Evolutionary conservation across 176 grass and related monocot genomes (phyloP), one percentile per base, ranked within the genome.

Genomic region (Hordeum marinum): DNA sequence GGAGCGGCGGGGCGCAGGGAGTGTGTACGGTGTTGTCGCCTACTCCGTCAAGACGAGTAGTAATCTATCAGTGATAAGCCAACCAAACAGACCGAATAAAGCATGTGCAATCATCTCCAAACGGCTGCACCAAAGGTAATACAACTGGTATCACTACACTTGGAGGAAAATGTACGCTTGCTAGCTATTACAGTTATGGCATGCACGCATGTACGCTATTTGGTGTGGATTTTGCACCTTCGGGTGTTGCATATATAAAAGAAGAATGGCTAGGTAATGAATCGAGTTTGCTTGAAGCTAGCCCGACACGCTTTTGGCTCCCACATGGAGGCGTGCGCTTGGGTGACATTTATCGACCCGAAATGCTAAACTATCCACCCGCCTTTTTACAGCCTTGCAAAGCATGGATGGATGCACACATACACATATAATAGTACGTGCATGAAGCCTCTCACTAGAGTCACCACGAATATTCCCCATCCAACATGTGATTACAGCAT

Each of bases 341-440:
- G 50, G 70, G 62, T 31, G 17, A 52, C 68, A 41, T 78, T 77
- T 89, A 31, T 79, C 72, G 84, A 90, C 82, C 64, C 79, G 10
- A 72, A 90, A n/a, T 70, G 68, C 78, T 73, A 90, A 78, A 86
- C 25, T 79, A 90, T 62, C 20, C 11, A 48, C 17, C 25, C 46
- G 36, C 8, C 66, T 79, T 86, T 90, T 90, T 86, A 86, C 88
- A 90, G 84, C 84, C 66, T 86, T 86, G 83, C 83, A 86, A 71
- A 77, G 40, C 76, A 46, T 34, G 71, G 41, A 9, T 24, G 75
- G 42, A 84, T 79, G 65, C 29, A 41, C 12, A 52, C 80, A 78
- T 12, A 26, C 25, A 73, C 18, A 73, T 52, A 52, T 52, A 39
- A 39, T 39, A 37, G n/a, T 71, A 39, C 52, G 67, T 85, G 40